Conservation (phyloP, 192 early-diverging fungal species). For the Glomus cerebriforme region DNA sequence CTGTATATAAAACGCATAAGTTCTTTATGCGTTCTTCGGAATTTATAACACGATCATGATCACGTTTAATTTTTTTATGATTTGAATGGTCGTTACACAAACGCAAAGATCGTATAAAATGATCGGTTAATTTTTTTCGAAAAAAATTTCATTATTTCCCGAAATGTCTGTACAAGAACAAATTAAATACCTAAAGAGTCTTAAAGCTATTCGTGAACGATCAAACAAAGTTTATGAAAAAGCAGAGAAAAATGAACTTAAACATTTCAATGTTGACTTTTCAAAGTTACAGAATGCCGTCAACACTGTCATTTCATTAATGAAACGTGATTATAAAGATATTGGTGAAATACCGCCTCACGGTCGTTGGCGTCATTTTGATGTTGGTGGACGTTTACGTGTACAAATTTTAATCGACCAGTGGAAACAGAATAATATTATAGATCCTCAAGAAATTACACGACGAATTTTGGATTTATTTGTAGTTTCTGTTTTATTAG, state of each 20-base stretch:
- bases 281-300: conserved; percentile 65
- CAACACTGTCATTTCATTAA: conserved; percentile 64
- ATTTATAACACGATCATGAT: too few relatives aligned
- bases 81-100: too few relatives aligned
- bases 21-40: too few relatives aligned
- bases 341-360: conserved; percentile 79
- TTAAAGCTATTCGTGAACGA: conserved; percentile 76
- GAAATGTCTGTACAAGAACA: conserved; percentile 26
- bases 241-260: conserved; percentile 53
- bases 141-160: too few relatives aligned
- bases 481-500: conserved; percentile 87
- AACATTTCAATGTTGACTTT: conserved; percentile 74
- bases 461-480: conserved; percentile 82
- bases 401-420: conserved; percentile 48
- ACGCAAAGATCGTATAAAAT: too few relatives aligned
- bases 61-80: too few relatives aligned
- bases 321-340: conserved; percentile 70
- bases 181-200: conserved; percentile 61
- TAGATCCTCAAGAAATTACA: conserved; percentile 52
- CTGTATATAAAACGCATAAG: too few relatives aligned
- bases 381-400: conserved; percentile 52
- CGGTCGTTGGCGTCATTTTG: conserved; percentile 86
- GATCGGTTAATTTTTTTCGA: too few relatives aligned
- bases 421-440: conserved; percentile 46
- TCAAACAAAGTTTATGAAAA: conserved; percentile 63